phyloP scores from a whole-genome alignment of 163 green algal species.

The Chlorella variabilis region DNA sequence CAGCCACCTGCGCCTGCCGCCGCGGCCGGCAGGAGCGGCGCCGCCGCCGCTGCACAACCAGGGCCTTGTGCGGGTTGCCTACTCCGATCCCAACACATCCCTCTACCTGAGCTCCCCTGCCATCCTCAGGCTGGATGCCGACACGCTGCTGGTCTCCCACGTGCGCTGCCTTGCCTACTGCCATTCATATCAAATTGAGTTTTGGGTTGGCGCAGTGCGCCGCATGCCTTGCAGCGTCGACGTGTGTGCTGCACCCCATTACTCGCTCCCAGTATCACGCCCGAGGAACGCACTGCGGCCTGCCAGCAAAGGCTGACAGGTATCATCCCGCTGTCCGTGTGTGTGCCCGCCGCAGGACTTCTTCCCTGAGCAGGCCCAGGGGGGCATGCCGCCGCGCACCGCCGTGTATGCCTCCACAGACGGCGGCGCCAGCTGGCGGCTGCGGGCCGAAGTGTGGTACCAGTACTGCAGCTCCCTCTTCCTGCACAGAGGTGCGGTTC shows the following conservation, averaged over 20 bases:
- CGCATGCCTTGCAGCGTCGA: too few relatives aligned
- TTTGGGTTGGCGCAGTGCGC: too few relatives aligned
- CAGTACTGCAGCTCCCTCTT: slow-evolving; percentile 37
- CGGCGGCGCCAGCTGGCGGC: slow-evolving; percentile 21
- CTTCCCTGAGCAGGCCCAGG: slow-evolving; percentile 11
- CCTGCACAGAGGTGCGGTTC: slow-evolving; percentile 7
- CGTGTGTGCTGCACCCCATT: too few relatives aligned
- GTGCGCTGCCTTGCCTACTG: too few relatives aligned
- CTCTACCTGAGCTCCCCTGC: slow-evolving; percentile 37
- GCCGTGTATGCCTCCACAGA: slow-evolving; percentile 6
- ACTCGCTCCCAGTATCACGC: too few relatives aligned
- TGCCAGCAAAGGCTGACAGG: too few relatives aligned
- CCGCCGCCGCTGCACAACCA: slow-evolving; percentile 31
- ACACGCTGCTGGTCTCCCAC: slow-evolving; percentile 22
- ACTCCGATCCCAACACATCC: slow-evolving; percentile 10
- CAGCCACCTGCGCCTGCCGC: background rate
- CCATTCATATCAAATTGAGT: too few relatives aligned
- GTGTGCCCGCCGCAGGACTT: slow-evolving; percentile 24
- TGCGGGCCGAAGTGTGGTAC: background rate
- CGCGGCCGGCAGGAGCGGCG: background rate
- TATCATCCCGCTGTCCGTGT: too few relatives aligned
- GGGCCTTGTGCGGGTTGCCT: slow-evolving; percentile 15
- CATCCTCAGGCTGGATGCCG: background rate
- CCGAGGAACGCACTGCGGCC: too few relatives aligned
- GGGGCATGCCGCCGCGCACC: background rate